Evolutionary conservation across 768 basidiomycete genomes (phyloP).

Genomic region (Wakefieldia striispora): DNA sequence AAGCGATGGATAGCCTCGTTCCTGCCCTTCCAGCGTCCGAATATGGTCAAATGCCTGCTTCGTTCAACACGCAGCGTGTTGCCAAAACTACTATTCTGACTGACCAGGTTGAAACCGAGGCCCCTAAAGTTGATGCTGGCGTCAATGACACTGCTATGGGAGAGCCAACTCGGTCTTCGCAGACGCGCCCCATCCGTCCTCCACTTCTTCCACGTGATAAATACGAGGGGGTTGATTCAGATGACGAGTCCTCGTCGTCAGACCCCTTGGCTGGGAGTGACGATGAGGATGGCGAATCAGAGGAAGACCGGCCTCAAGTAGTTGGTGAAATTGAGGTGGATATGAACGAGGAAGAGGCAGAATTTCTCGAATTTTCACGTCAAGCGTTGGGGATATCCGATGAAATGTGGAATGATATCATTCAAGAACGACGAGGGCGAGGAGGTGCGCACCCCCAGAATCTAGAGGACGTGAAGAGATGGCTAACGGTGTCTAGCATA

Average conservation of each 20-base stretch:
- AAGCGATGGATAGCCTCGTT: slow-evolving; percentile 78
- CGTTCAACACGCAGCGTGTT: slow-evolving; percentile 71
- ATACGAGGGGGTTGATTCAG: slow-evolving; percentile 93
- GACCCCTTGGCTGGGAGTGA: slow-evolving; percentile 38
- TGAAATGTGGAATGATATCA: slow-evolving; percentile 86
- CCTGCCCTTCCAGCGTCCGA: slow-evolving; percentile 76
- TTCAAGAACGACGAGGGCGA: slow-evolving; percentile 70
- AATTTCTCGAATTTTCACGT: slow-evolving; percentile 93
- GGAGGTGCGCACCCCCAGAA: slow-evolving; percentile 61
- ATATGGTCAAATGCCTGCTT: slow-evolving; percentile 84
- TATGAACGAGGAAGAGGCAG: slow-evolving; percentile 91
- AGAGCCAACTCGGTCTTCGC: slow-evolving; percentile 17
- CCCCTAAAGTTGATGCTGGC: slow-evolving; percentile 3
- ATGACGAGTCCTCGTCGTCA: slow-evolving; percentile 79
- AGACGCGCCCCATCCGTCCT: slow-evolving; percentile 55
- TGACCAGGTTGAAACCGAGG: slow-evolving; percentile 36
- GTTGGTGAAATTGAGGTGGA: slow-evolving; percentile 85
- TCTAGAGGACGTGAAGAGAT: background rate
- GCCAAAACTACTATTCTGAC: slow-evolving; percentile 44
- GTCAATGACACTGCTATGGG: slow-evolving; percentile 3
- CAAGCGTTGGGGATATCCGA: slow-evolving; percentile 87
- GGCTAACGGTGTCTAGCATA: slow-evolving; percentile 46
- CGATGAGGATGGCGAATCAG: slow-evolving; percentile 57
- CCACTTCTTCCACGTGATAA: slow-evolving; percentile 80
- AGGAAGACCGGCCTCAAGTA: slow-evolving; percentile 80